These are phyloP conservation scores for Poterioochromonas sp. DNA, from an alignment of 352 stramenopile genomes.

Conservation along the genomic window DNA sequence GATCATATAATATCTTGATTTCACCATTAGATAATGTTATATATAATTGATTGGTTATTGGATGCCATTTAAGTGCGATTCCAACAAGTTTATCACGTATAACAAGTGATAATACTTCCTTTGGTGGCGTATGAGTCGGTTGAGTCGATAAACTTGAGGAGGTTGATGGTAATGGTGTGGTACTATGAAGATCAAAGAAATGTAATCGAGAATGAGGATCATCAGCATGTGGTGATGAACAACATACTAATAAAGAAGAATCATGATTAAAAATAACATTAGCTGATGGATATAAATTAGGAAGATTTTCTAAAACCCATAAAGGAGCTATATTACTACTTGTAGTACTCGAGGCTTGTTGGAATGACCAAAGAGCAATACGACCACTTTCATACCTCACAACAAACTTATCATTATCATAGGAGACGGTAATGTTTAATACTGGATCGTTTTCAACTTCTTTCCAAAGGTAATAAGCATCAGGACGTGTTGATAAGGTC, in stretches of 20 bases:
- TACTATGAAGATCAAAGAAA: neutral
- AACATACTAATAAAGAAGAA: neutral
- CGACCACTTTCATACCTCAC: too few species aligned
- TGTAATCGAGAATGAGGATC: too few species aligned
- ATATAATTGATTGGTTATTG: slow-evolving; percentile 15
- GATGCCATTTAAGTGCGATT: neutral
- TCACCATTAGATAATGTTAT: neutral
- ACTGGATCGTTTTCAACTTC: too few species aligned
- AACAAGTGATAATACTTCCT: neutral
- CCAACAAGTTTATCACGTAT: too few species aligned
- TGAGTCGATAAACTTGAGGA: neutral
- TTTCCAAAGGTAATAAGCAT: too few species aligned
- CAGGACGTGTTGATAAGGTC: neutral
- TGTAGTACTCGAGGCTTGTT: too few species aligned
- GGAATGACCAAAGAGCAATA: too few species aligned
- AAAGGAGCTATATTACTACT: too few species aligned
- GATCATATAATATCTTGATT: slow-evolving; percentile 4
- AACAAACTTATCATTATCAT: neutral
- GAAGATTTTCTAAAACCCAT: too few species aligned
- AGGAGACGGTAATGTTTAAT: neutral
- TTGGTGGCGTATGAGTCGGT: neutral
- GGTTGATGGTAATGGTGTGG: neutral
- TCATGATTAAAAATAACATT: too few species aligned
- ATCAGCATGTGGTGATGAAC: neutral
- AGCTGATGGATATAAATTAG: too few species aligned